Conservation (phyloP, 768 basidiomycete species). For the Tricholoma saponaceum region DNA sequence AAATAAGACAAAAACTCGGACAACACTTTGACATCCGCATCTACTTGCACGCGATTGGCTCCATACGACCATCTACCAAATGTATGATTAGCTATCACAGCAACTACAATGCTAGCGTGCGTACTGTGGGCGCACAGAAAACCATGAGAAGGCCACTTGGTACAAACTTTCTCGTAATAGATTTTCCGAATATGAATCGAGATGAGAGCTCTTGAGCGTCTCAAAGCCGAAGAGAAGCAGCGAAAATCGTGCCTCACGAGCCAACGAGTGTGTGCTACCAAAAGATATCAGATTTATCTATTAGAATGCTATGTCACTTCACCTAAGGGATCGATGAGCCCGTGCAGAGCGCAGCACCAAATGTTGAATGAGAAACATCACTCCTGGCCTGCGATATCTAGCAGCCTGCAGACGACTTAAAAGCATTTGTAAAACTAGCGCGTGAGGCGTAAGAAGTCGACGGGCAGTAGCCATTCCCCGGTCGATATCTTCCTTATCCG, state of each 20-base stretch:
- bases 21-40: constrained; percentile 83
- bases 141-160: constrained; percentile 84
- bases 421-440: constrained; percentile 80
- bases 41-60: constrained; percentile 87
- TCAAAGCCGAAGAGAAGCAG: constrained; percentile 93
- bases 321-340: constrained; percentile 76
- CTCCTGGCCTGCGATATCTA: constrained; percentile 76
- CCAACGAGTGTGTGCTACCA: constrained; percentile 82
- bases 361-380: constrained; percentile 83
- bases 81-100: constrained; percentile 1
- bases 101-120: constrained; percentile 20
- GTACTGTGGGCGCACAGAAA: constrained; percentile 88
- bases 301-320: constrained; percentile 8
- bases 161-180: constrained; percentile 74
- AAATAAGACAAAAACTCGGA: constrained; percentile 80
- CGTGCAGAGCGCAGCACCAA: constrained; percentile 79
- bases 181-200: constrained; percentile 82
- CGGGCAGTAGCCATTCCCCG: constrained; percentile 65
- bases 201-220: constrained; percentile 78
- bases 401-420: constrained; percentile 93
- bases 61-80: constrained; percentile 87
- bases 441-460: constrained; percentile 78
- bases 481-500: constrained; percentile 81
- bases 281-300: constrained; percentile 1
- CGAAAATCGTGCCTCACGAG: constrained; percentile 86